Conservation (phyloP, 129 eudicot species). For the Artemisia annua region DNA sequence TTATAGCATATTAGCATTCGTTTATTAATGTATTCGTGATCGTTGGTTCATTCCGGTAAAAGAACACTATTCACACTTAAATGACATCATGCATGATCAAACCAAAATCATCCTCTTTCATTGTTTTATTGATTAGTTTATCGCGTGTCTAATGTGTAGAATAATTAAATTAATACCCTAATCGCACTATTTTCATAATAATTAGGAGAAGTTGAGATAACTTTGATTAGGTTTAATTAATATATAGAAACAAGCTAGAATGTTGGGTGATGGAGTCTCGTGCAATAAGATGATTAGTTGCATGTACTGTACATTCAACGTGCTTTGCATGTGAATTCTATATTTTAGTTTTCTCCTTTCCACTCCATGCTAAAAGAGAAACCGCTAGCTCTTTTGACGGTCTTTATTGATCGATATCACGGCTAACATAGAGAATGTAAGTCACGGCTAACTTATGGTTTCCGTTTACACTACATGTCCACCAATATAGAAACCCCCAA, state of each 20-base stretch:
- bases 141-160: constrained; percentile 16
- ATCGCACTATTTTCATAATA: constrained; percentile 4
- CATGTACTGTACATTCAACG: constrained; percentile 27
- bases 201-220: neutral
- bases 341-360: constrained; percentile 16
- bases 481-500: no score
- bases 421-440: no score
- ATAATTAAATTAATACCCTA: neutral
- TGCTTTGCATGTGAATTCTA: constrained; percentile 29
- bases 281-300: constrained; percentile 32
- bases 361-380: neutral
- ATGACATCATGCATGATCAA: constrained; percentile 32
- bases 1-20: no score
- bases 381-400: no score
- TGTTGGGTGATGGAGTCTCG: constrained; percentile 28
- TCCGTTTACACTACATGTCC: no score
- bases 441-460: no score
- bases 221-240: constrained; percentile 8
- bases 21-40: no score
- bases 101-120: constrained; percentile 23
- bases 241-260: neutral
- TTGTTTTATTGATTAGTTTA: constrained; percentile 12
- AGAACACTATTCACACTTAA: neutral
- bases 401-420: no score
- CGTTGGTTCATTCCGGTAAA: no score